These are phyloP conservation scores for Trifolium fragiferum DNA, from an alignment of 306 rosid genomes.

Conservation along the genomic window DNA sequence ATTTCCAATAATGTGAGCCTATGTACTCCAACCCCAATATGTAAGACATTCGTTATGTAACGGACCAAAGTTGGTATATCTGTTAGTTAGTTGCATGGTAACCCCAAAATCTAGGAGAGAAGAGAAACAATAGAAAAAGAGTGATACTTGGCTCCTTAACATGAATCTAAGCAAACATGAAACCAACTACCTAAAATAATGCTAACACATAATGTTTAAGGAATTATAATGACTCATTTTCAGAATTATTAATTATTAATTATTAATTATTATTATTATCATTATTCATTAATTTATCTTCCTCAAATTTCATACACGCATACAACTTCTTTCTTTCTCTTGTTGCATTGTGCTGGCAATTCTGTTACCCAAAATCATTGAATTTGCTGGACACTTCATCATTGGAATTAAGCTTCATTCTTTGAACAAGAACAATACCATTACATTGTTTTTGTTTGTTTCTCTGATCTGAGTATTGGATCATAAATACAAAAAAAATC, in stretches of 20 bases:
- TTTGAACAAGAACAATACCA: not conserved
- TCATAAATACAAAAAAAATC: not conserved
- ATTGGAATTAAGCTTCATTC: not conserved
- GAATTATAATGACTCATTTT: slow-evolving; percentile 12
- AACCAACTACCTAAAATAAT: slow-evolving; percentile 45
- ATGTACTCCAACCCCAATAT: not conserved
- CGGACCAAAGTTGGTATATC: not conserved
- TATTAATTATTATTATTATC: not conserved
- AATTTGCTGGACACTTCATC: slow-evolving; percentile 30
- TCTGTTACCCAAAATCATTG: slow-evolving; percentile 24
- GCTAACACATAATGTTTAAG: slow-evolving; percentile 26
- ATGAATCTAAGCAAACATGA: slow-evolving; percentile 11
- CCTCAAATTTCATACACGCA: not conserved
- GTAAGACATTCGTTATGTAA: not conserved
- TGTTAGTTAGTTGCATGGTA: slow-evolving; percentile 55
- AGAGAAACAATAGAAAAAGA: slow-evolving; percentile 9
- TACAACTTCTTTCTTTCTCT: not conserved
- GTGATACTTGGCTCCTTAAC: slow-evolving; percentile 45
- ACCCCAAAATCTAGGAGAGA: slow-evolving; percentile 59
- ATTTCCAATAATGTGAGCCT: not conserved
- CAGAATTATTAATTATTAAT: not conserved
- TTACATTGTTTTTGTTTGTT: slow-evolving; percentile 28
- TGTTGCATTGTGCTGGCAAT: slow-evolving; percentile 30
- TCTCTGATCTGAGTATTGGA: slow-evolving; percentile 8
- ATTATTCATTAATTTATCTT: not conserved